Evolutionary conservation across 2,329 filamentous ascomycete species (phyloP).

Genomic region (Mycocentrospora acerina): DNA sequence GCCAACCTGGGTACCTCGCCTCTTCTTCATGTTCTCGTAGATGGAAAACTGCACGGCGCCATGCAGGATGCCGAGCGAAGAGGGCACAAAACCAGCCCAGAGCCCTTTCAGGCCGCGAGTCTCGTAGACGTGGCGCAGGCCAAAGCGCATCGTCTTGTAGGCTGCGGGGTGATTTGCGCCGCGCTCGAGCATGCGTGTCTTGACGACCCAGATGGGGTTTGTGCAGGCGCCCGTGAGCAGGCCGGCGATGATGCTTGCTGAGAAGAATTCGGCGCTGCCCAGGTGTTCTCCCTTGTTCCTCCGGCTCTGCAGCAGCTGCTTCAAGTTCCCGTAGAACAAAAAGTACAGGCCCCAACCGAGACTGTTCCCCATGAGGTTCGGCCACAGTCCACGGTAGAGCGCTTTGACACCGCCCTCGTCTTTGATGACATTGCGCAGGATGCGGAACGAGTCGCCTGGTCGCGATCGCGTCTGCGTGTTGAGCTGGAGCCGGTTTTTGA

Average conservation of each 20-base stretch:
- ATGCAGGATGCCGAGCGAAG: constrained; percentile 83
- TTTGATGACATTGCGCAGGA: constrained; percentile 54
- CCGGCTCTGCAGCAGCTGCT: constrained; percentile 52
- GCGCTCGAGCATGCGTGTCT: constrained; percentile 93
- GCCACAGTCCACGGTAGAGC: constrained; percentile 85
- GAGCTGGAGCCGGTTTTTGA: constrained; percentile 91
- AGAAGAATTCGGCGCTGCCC: constrained; percentile 73
- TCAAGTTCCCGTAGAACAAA: constrained; percentile 66
- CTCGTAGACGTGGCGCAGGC: constrained; percentile 65
- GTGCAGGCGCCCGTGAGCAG: constrained; percentile 78
- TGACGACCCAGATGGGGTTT: constrained; percentile 97
- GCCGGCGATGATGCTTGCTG: constrained; percentile 68
- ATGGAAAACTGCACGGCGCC: constrained; percentile 95
- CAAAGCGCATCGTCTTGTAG: constrained; percentile 75
- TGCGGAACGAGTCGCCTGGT: constrained; percentile 55
- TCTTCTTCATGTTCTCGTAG: constrained; percentile 75
- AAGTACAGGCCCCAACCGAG: constrained; percentile 93
- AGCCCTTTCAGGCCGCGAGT: constrained; percentile 78
- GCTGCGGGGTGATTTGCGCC: constrained; percentile 73
- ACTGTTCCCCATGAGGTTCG: constrained; percentile 89
- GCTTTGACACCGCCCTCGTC: constrained; percentile 63
- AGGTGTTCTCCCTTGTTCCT: constrained; percentile 49
- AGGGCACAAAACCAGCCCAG: constrained; percentile 82
- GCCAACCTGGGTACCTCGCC: constrained; percentile 50
- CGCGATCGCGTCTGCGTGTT: constrained; percentile 45